phyloP scores from a whole-genome alignment of 2,329 filamentous ascomycete species.

The Neodidymelliopsis sp. region DNA sequence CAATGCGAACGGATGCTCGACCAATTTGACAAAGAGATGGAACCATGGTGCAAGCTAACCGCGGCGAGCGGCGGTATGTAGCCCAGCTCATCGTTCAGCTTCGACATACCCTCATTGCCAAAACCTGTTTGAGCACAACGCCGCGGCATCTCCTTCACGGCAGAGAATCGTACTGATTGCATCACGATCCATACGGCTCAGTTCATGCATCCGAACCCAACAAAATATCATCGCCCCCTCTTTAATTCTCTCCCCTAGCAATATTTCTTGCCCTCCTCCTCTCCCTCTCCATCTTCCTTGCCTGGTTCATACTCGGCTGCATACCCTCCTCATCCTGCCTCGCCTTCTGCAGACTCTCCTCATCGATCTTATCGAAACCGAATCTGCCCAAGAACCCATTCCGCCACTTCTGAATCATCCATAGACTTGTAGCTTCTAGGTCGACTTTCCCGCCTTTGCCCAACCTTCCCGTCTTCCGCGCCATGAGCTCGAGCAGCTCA shows the following conservation, averaged over 20 bases:
- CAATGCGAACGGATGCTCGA: too few relatives aligned
- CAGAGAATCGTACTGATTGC: too few relatives aligned
- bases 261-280: slow-evolving; percentile 43
- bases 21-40: too few relatives aligned
- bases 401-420: slow-evolving; percentile 84
- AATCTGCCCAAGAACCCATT: slow-evolving; percentile 78
- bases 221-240: neutral
- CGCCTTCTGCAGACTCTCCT: slow-evolving; percentile 64
- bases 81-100: too few relatives aligned
- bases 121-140: too few relatives aligned
- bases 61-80: too few relatives aligned
- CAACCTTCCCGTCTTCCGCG: slow-evolving; percentile 76
- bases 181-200: too few relatives aligned
- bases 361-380: slow-evolving; percentile 77
- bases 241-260: slow-evolving; percentile 30
- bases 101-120: too few relatives aligned
- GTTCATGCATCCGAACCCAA: too few relatives aligned
- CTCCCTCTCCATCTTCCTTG: slow-evolving; percentile 71
- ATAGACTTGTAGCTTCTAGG: slow-evolving; percentile 75
- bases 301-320: slow-evolving; percentile 70
- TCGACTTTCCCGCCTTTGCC: slow-evolving; percentile 75
- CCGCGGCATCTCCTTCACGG: too few relatives aligned
- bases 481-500: slow-evolving; percentile 74
- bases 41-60: too few relatives aligned
- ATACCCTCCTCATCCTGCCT: slow-evolving; percentile 56